These are phyloP conservation scores for Trichosporon coremiiforme DNA, from an alignment of 1,284 basidiomycete genomes.

Conservation along the genomic window DNA sequence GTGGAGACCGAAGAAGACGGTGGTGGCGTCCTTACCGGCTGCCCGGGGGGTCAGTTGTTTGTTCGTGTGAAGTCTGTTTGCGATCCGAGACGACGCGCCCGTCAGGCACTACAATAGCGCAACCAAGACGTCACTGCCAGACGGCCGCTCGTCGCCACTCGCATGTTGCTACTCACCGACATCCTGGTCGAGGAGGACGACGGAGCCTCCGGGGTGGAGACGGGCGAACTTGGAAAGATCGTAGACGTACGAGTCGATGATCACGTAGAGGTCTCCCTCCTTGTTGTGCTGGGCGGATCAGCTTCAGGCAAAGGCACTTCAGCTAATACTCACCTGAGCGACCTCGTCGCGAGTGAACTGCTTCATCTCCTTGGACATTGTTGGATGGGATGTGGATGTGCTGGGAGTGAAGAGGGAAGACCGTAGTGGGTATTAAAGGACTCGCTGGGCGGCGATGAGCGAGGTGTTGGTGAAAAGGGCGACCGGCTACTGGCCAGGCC, in stretches of 20 bases:
- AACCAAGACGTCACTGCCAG: not conserved
- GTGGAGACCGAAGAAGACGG: constrained; percentile 82
- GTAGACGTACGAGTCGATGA: constrained; percentile 80
- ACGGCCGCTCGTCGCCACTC: constrained; percentile 1
- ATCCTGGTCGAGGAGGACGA: constrained; percentile 71
- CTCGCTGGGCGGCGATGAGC: not conserved
- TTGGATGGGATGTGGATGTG: constrained; percentile 22
- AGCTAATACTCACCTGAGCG: constrained; percentile 51
- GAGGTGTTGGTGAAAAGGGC: constrained; percentile 9
- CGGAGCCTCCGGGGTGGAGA: constrained; percentile 78
- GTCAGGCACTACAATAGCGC: constrained; percentile 9
- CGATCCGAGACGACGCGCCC: not conserved
- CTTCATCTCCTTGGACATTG: constrained; percentile 43
- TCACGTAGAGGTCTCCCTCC: constrained; percentile 75
- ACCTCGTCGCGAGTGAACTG: constrained; percentile 56
- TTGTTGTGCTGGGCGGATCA: constrained; percentile 67
- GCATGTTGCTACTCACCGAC: constrained; percentile 48
- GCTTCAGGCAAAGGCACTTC: not conserved
- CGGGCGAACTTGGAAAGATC: constrained; percentile 74
- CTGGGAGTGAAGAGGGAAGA: not conserved
- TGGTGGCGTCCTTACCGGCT: constrained; percentile 76
- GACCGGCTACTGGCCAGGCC: constrained; percentile 19
- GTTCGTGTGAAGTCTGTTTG: not conserved
- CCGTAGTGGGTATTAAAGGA: not conserved
- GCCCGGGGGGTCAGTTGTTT: constrained; percentile 21